A percentile compares a stretch with the other conserved stretches of the same genome.
These are phyloP conservation scores for Taxillus chinensis DNA, from an alignment of 164 flowering plant species.

Conservation along the genomic window DNA sequence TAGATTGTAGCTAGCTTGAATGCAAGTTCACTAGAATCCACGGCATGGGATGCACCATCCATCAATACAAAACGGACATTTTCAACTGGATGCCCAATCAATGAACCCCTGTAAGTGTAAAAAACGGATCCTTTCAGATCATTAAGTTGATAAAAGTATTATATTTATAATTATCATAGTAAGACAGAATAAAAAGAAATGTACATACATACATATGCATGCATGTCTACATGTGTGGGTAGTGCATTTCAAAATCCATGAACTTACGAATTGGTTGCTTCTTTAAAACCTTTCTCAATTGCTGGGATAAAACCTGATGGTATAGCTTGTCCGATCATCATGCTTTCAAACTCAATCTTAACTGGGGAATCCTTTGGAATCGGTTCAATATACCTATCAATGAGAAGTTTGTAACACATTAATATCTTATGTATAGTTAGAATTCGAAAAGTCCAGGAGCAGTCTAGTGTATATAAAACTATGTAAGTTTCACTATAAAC, in stretches of 20 bases:
- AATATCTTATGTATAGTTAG: no score
- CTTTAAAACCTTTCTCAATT: conserved; percentile 94
- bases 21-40: conserved; percentile 99
- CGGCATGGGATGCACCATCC: conserved; percentile 97
- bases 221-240: neutral
- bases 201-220: neutral
- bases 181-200: neutral
- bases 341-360: conserved; percentile 93
- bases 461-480: no score
- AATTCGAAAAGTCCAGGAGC: no score
- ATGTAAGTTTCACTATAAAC: no score
- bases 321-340: conserved; percentile 84
- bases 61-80: conserved; percentile 68
- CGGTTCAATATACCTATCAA: conserved; percentile 80
- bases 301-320: conserved; percentile 92
- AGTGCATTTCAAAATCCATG: neutral
- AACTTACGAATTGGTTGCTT: conserved; percentile 96
- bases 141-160: neutral
- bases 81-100: conserved; percentile 97
- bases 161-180: neutral
- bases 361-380: conserved; percentile 62
- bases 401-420: neutral
- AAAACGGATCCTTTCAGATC: neutral
- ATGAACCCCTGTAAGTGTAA: conserved; percentile 58
- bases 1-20: conserved; percentile 91